A percentile compares a stretch with the other conserved stretches of the same genome.
phyloP scores from a whole-genome alignment of 169 alveolate genomes.

The Plasmodium inui region DNA sequence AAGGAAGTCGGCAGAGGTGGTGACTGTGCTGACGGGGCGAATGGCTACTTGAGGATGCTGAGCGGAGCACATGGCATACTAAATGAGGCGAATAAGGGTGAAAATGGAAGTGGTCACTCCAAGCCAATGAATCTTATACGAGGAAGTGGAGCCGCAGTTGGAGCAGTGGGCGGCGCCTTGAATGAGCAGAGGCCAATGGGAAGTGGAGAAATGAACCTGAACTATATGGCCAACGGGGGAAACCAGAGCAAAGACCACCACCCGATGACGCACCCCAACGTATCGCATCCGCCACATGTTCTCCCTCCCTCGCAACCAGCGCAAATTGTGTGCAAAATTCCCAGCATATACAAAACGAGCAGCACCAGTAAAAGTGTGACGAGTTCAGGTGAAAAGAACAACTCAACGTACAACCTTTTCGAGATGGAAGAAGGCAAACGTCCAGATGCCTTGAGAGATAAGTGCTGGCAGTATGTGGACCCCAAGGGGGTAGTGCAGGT shows the following conservation, averaged over 20 bases:
- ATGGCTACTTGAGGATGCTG: too few relatives aligned
- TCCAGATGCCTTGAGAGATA: constrained; percentile 78
- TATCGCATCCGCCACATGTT: constrained; percentile 9
- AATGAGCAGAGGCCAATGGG: neutral
- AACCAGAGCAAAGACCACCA: neutral
- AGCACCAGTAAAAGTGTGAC: constrained; percentile 19
- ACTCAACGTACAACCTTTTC: neutral
- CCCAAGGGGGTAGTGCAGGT: constrained; percentile 83
- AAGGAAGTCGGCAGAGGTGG: neutral
- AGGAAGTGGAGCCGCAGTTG: neutral
- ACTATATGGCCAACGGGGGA: neutral
- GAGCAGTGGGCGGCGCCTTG: neutral
- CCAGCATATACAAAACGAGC: constrained; percentile 11
- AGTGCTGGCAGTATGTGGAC: constrained; percentile 83
- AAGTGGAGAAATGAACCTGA: neutral
- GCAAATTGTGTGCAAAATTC: constrained; percentile 25
- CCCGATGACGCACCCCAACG: neutral
- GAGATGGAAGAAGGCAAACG: constrained; percentile 52
- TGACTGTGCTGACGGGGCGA: too few relatives aligned
- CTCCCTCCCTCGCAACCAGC: constrained; percentile 7
- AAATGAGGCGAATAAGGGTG: too few relatives aligned
- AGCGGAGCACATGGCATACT: too few relatives aligned
- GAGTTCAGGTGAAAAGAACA: constrained; percentile 17
- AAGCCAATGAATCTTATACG: too few relatives aligned
- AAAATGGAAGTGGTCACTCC: too few relatives aligned